Evolutionary conservation across 2,329 filamentous ascomycete species (phyloP).

Genomic region (Arthrinium puccinioides): DNA sequence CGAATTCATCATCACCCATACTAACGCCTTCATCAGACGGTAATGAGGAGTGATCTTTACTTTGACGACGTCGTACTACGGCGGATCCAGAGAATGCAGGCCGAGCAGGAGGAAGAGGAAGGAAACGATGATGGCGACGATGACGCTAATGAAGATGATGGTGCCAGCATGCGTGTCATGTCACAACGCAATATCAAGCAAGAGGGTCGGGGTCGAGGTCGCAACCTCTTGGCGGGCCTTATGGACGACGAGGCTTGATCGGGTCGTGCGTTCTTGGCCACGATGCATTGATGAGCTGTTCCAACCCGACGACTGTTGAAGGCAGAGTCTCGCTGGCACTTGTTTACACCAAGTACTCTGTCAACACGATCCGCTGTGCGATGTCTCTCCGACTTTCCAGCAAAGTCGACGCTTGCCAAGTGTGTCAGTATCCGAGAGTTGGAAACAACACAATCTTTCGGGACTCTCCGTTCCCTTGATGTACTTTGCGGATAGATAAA

Average conservation of each 20-base stretch:
- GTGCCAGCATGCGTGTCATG: conserved; percentile 13
- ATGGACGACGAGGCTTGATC: not conserved
- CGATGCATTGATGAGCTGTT: too few species aligned
- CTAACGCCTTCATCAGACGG: conserved; percentile 28
- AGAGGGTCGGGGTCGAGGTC: conserved; percentile 9
- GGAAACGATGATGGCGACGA: conserved; percentile 31
- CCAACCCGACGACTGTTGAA: too few species aligned
- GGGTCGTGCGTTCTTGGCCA: too few species aligned
- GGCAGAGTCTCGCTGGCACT: too few species aligned
- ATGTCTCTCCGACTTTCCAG: too few species aligned
- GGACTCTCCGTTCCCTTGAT: too few species aligned
- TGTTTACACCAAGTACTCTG: too few species aligned
- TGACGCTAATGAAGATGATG: conserved; percentile 14
- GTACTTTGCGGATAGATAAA: too few species aligned
- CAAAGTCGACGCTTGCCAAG: too few species aligned
- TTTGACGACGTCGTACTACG: conserved; percentile 49
- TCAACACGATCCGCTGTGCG: too few species aligned
- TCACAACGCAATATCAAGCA: conserved; percentile 11
- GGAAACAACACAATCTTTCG: too few species aligned
- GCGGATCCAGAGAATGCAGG: conserved; percentile 47
- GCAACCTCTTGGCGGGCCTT: not conserved
- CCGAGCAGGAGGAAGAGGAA: conserved; percentile 34
- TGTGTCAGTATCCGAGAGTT: too few species aligned
- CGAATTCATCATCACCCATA: not conserved
- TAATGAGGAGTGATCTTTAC: conserved; percentile 45